Base-by-base conservation (phyloP, 1,284 basidiomycete genomes). In the Calocybe gambosa region DNA sequence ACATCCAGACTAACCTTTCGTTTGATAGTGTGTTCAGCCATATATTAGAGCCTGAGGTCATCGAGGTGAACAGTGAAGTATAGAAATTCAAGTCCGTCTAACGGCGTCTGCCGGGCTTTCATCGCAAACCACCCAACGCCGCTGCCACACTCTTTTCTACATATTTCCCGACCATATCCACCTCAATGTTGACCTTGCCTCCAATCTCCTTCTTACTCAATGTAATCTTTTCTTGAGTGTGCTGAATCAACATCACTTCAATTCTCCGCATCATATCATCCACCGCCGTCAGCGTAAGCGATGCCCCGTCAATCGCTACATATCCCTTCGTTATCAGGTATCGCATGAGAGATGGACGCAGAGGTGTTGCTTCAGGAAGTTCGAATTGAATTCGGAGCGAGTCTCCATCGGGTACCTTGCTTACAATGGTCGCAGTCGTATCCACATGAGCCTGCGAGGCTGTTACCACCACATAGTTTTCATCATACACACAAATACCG, bases 271-370 rank as follows among this genome's bases (percentile, higher is more conserved):
- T 60, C 10, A 64, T 61, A 57, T 93, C 89, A 59, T 90, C 71
- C 20, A 97, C 91, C 29, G 73, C 72, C 0, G 94, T 98, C 53
- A 99, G 61, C 0, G 95, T 99, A 39, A 99, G 73, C 1, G 93
- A 96, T 1, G 94, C 82, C 16, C 96, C 95, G 64, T 99, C 95
- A 53, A 99, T 82, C 8, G 94, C 85, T 46, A 99, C 77, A 64
- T 94, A 99, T 42, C 95, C 95, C 65, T 99, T 99, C n/a, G 88
- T 82, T 50, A 99, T 89, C 53, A 99, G 72, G 63, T 92, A 96
- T 0, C 79, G 83, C 45, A 93, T 70, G 25, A 90, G 72, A 4
- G 78, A 85, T 26, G 80, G 82, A 39, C 78, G 73, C 9, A 70
- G 67, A n/a, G 68, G 63, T 2, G 79, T 82, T 18, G 78, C 68